phyloP scores from a whole-genome alignment of 371 early-diverging fungal genomes.

The Rhizopus sp. region DNA sequence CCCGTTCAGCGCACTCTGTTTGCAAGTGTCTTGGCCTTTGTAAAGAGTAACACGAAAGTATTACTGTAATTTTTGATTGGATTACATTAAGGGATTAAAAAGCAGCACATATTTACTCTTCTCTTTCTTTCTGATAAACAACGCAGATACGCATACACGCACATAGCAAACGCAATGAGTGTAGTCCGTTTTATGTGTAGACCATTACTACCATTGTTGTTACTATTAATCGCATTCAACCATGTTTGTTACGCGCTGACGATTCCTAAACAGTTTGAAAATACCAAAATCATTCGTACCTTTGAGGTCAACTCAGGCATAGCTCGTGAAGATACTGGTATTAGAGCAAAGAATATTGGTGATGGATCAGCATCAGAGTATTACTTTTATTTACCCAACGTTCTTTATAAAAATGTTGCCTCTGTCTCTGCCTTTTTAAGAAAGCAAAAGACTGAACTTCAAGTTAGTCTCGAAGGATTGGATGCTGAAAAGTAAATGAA shows the following conservation, averaged over 20 bases:
- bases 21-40: too few relatives aligned
- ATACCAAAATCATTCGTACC: conserved; percentile 63
- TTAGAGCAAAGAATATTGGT: conserved; percentile 58
- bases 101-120: too few relatives aligned
- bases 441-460: conserved; percentile 51
- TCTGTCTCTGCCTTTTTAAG: conserved; percentile 51
- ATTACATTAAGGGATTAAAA: too few relatives aligned
- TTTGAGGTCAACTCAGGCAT: conserved; percentile 66
- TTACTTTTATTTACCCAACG: conserved; percentile 53
- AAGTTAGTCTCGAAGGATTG: conserved; percentile 26
- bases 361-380: conserved; percentile 48
- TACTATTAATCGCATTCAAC: conserved; percentile 13
- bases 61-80: too few relatives aligned
- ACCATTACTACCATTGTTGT: too few relatives aligned
- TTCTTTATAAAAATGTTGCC: conserved; percentile 39
- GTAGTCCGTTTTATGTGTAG: too few relatives aligned
- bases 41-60: too few relatives aligned
- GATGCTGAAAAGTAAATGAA: conserved; percentile 44
- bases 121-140: too few relatives aligned
- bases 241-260: conserved; percentile 18
- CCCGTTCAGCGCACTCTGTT: too few relatives aligned
- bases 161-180: too few relatives aligned
- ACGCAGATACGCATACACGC: too few relatives aligned
- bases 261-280: conserved; percentile 50
- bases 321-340: conserved; percentile 63